phyloP scores from a whole-genome alignment of 225 moss, liverwort and hornwort species.

The Polytrichum formosum region DNA sequence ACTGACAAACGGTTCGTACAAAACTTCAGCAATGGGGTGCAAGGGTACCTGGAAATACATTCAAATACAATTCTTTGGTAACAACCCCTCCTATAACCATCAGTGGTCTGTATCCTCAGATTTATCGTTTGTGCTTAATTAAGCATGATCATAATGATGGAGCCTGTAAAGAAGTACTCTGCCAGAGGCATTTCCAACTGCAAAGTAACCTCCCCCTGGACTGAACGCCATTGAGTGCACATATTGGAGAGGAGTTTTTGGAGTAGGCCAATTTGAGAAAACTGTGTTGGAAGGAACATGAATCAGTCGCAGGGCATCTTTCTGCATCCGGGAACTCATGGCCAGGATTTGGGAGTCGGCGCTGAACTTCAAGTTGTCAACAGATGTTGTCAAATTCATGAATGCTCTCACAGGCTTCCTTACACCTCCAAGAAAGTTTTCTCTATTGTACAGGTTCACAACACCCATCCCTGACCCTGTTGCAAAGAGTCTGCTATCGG shows the following conservation, averaged over 20 bases:
- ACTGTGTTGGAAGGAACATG: slow-evolving; percentile 92
- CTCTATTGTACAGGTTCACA: slow-evolving; percentile 78
- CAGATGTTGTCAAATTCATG: slow-evolving; percentile 78
- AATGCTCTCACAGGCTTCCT: slow-evolving; percentile 68
- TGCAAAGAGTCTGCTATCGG: slow-evolving; percentile 72
- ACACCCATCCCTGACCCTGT: slow-evolving; percentile 89
- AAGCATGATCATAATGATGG: slow-evolving; percentile 87
- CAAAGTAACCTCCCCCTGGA: slow-evolving; percentile 91
- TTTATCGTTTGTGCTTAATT: not conserved
- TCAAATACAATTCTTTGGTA: too few species aligned
- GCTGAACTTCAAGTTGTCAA: slow-evolving; percentile 76
- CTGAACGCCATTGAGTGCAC: slow-evolving; percentile 94
- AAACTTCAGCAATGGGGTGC: too few species aligned
- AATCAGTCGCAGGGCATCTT: slow-evolving; percentile 75
- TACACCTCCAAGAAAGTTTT: slow-evolving; percentile 72
- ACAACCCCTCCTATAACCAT: too few species aligned
- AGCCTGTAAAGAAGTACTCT: slow-evolving; percentile 80
- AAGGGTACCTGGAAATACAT: too few species aligned
- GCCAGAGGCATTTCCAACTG: slow-evolving; percentile 84
- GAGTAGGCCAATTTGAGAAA: slow-evolving; percentile 92
- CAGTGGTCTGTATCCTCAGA: too few species aligned
- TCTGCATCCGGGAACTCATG: slow-evolving; percentile 78
- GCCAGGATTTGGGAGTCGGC: slow-evolving; percentile 87
- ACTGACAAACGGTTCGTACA: too few species aligned
- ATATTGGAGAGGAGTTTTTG: slow-evolving; percentile 73